phyloP scores from a whole-genome alignment of 352 stramenopile species.

The Thraustotheca clavata region DNA sequence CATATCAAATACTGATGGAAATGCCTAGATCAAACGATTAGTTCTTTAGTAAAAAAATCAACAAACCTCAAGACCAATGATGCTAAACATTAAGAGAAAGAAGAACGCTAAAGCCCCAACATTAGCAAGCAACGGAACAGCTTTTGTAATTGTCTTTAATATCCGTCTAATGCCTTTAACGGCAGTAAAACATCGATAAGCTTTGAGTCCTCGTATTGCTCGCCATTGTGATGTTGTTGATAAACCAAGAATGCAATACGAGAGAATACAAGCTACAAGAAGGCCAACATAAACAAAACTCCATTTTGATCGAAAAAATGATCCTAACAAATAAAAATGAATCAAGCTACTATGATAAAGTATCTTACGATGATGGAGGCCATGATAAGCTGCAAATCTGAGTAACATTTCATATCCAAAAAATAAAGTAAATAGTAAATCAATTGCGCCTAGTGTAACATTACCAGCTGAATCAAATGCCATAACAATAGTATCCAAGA shows the following conservation, averaged over 20 bases:
- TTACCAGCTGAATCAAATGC: neutral
- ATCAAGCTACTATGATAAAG: neutral
- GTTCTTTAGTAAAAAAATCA: no score
- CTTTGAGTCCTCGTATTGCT: constrained; percentile 58
- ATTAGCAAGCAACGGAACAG: constrained; percentile 67
- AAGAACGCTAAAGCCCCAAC: constrained; percentile 64
- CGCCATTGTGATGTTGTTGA: constrained; percentile 29
- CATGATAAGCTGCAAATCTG: constrained; percentile 45
- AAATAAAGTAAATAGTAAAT: constrained; percentile 52
- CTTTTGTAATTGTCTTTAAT: constrained; percentile 47
- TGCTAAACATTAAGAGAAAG: constrained; percentile 64
- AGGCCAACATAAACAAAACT: no score
- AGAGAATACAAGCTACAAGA: no score
- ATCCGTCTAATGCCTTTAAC: constrained; percentile 58
- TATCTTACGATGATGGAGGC: constrained; percentile 26
- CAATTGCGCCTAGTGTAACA: constrained; percentile 24
- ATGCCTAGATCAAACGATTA: no score
- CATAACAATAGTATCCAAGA: neutral
- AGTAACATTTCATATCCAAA: constrained; percentile 47
- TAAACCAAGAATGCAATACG: constrained; percentile 29
- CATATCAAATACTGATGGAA: no score
- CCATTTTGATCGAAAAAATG: no score
- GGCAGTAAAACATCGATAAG: constrained; percentile 49
- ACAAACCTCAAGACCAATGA: constrained; percentile 67
- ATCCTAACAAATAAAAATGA: constrained; percentile 25